These are phyloP conservation scores for Lupinus albus DNA, from an alignment of 306 rosid genomes.

Conservation along the genomic window DNA sequence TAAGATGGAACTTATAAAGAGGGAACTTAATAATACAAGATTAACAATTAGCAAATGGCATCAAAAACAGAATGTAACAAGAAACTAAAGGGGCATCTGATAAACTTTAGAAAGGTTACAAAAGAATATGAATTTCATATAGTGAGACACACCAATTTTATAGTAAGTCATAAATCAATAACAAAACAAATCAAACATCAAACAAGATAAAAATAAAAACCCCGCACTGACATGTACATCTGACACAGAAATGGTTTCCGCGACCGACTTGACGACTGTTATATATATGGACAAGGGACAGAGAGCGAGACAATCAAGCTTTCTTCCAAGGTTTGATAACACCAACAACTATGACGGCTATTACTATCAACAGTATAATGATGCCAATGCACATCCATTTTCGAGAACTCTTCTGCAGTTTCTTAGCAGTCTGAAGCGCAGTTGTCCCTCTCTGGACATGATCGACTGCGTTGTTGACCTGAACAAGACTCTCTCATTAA, in stretches of 20 bases:
- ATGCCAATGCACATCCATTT: constrained; percentile 91
- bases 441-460: constrained; percentile 83
- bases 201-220: constrained; percentile 28
- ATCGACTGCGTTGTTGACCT: constrained; percentile 73
- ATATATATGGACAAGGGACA: constrained; percentile 48
- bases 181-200: constrained; percentile 51
- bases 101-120: constrained; percentile 36
- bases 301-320: constrained; percentile 50
- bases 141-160: constrained; percentile 32
- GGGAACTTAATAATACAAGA: constrained; percentile 8
- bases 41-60: constrained; percentile 26
- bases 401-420: constrained; percentile 81
- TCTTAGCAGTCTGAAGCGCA: constrained; percentile 82
- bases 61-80: constrained; percentile 27
- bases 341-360: constrained; percentile 70
- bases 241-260: constrained; percentile 37
- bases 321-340: constrained; percentile 85
- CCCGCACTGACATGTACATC: constrained; percentile 36
- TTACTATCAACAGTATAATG: constrained; percentile 67
- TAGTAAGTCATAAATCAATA: constrained; percentile 41
- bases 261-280: constrained; percentile 39
- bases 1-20: background rate
- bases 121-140: constrained; percentile 46
- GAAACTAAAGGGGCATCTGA: constrained; percentile 23
- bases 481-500: constrained; percentile 56